Evolutionary conservation across 257 asterid genomes (phyloP).

Genomic region (Nyctanthes arbortristis): DNA sequence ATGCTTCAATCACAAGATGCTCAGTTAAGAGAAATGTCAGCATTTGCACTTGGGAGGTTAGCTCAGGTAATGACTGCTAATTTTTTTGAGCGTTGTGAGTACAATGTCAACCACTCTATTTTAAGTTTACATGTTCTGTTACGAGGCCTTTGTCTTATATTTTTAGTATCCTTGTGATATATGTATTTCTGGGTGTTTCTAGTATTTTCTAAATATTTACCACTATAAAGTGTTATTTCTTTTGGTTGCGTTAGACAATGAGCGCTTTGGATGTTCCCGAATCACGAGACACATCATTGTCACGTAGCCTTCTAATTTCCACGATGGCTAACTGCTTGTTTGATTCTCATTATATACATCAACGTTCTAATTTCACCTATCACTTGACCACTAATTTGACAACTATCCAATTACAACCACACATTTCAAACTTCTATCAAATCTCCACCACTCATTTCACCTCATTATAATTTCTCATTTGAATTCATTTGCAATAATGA

Average conservation of each 20-base stretch:
- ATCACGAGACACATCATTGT: not conserved
- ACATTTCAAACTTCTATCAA: too few species aligned
- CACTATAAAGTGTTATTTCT: not conserved
- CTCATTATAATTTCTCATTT: too few species aligned
- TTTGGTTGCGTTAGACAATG: not conserved
- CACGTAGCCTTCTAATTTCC: not conserved
- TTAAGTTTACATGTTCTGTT: not conserved
- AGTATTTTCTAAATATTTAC: not conserved
- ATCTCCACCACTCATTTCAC: too few species aligned
- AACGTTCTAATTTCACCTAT: too few species aligned
- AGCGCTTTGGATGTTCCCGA: not conserved
- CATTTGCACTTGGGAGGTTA: conserved; percentile 98
- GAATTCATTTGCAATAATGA: too few species aligned
- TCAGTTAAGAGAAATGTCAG: conserved; percentile 97
- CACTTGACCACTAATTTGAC: too few species aligned
- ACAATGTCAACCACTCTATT: not conserved
- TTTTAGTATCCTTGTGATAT: not conserved
- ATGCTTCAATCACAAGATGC: conserved; percentile 95
- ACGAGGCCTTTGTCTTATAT: not conserved
- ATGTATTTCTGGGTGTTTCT: not conserved
- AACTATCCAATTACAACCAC: too few species aligned
- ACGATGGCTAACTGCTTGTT: not conserved
- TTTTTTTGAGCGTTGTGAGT: conserved; percentile 8
- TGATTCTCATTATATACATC: too few species aligned
- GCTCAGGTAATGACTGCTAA: conserved; percentile 70